phyloP scores from a whole-genome alignment of 345 rosid species.

The Kernera saxatilis region DNA sequence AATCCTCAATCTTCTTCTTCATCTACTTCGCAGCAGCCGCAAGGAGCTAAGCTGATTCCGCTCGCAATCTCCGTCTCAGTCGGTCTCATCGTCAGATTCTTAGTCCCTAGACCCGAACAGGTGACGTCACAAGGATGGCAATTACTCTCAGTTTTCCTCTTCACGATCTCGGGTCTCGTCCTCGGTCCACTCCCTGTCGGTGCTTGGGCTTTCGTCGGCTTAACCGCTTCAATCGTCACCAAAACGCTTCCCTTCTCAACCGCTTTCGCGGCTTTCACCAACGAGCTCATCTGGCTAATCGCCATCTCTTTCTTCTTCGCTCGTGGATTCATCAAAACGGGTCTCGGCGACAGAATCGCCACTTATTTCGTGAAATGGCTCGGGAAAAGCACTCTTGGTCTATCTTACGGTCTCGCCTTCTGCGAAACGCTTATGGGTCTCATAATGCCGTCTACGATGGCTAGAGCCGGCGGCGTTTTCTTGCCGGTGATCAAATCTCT shows the following conservation, averaged over 20 bases:
- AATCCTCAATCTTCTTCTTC: neutral
- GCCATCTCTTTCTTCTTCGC: conserved; percentile 97
- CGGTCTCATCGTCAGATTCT: conserved; percentile 54
- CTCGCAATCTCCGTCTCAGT: conserved; percentile 51
- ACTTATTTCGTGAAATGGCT: conserved; percentile 90
- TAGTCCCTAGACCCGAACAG: conserved; percentile 54
- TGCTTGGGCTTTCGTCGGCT: conserved; percentile 89
- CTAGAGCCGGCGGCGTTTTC: conserved; percentile 93
- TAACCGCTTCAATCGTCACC: conserved; percentile 67
- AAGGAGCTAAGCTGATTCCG: conserved; percentile 69
- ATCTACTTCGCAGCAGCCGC: neutral
- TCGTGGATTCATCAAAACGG: conserved; percentile 92
- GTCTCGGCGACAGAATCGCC: conserved; percentile 88
- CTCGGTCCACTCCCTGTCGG: conserved; percentile 86
- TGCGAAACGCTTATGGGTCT: conserved; percentile 87
- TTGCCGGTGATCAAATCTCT: conserved; percentile 84
- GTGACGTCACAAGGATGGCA: conserved; percentile 84
- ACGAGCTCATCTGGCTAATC: conserved; percentile 88
- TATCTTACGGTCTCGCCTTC: conserved; percentile 74
- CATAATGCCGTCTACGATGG: conserved; percentile 94
- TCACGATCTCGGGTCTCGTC: conserved; percentile 82
- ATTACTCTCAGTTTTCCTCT: conserved; percentile 64
- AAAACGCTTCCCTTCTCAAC: conserved; percentile 64
- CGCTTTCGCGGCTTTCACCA: conserved; percentile 89
- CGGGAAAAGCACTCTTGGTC: conserved; percentile 80